Percentiles rank a stretch among this genome's conserved stretches.
phyloP scores from a whole-genome alignment of 106 monocot species.

The Agapanthus africanus region DNA sequence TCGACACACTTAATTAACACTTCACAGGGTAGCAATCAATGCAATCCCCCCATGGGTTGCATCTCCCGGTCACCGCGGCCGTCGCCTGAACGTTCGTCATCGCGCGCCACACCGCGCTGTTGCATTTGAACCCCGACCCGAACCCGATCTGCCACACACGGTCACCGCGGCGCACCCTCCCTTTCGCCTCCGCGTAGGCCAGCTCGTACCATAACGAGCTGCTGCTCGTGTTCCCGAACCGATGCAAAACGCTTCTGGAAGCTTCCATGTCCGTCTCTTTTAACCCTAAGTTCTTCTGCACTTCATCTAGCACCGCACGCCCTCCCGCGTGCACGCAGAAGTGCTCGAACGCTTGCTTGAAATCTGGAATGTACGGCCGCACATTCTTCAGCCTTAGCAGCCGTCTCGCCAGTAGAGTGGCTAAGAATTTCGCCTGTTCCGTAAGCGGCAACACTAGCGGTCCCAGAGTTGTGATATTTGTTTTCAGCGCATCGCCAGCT shows the following conservation, averaged over 20 bases:
- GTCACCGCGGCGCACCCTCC: constrained; percentile 19
- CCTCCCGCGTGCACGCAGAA: constrained; percentile 24
- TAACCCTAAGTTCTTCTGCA: constrained; percentile 16
- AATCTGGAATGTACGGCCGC: constrained; percentile 16
- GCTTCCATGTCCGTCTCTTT: constrained; percentile 18
- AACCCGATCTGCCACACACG: constrained; percentile 31
- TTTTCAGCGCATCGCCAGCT: constrained; percentile 29
- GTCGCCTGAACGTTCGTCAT: constrained; percentile 2
- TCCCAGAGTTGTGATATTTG: constrained; percentile 28
- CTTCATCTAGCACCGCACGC: constrained; percentile 19
- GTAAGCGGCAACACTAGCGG: constrained; percentile 27
- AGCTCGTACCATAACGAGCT: constrained; percentile 22
- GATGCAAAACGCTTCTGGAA: constrained; percentile 12
- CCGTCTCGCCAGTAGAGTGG: constrained; percentile 3
- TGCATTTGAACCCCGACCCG: constrained; percentile 39
- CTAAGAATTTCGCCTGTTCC: constrained; percentile 18
- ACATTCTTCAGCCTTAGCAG: constrained; percentile 5
- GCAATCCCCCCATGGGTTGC: constrained; percentile 18
- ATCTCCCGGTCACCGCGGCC: neutral
- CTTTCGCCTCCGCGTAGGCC: constrained; percentile 18
- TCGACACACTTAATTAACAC: neutral
- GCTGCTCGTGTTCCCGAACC: constrained; percentile 24
- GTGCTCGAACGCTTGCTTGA: constrained; percentile 17
- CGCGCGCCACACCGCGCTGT: constrained; percentile 27
- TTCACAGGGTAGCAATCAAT: constrained; percentile 14